phyloP scores from a whole-genome alignment of 2,329 filamentous ascomycete species.

The Geosmithia putterillii region DNA sequence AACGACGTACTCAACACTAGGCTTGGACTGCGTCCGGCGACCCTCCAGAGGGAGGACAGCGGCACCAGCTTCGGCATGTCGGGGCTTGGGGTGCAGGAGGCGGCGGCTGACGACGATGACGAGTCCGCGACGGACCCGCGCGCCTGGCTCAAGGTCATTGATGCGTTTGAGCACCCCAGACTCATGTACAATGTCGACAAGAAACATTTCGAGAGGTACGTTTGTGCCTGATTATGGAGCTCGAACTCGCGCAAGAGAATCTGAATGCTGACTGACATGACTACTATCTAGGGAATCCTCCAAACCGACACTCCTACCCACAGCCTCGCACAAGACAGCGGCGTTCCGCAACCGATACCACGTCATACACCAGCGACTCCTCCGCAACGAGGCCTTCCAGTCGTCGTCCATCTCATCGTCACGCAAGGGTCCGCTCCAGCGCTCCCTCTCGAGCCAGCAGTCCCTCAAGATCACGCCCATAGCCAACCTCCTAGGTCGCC shows the following conservation, averaged over 20 bases:
- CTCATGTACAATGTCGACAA: conserved; percentile 65
- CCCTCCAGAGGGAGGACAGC: conserved; percentile 44
- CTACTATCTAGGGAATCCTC: conserved; percentile 37
- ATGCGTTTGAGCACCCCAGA: conserved; percentile 76
- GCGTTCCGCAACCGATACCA: conserved; percentile 87
- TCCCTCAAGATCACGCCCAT: conserved; percentile 85
- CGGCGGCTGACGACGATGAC: conserved; percentile 47
- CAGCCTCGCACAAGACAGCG: conserved; percentile 68
- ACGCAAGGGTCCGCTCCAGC: conserved; percentile 34
- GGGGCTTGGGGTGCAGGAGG: conserved; percentile 36
- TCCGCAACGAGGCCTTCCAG: conserved; percentile 90
- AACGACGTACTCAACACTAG: conserved; percentile 41
- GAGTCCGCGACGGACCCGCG: conserved; percentile 55
- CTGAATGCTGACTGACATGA: neutral
- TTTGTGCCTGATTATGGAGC: neutral
- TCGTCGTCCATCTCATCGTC: conserved; percentile 59
- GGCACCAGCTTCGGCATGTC: conserved; percentile 54
- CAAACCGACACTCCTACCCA: conserved; percentile 61
- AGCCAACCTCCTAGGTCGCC: conserved; percentile 61
- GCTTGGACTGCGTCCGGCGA: conserved; percentile 34
- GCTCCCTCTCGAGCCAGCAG: conserved; percentile 48
- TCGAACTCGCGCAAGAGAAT: neutral
- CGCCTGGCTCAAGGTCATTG: conserved; percentile 73
- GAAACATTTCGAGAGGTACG: conserved; percentile 78
- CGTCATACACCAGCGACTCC: conserved; percentile 79